Percentiles rank a stretch among this genome's conserved stretches.
Conservation (phyloP, 805 yeast genomes). For the Yamadazyma ubonensis region DNA sequence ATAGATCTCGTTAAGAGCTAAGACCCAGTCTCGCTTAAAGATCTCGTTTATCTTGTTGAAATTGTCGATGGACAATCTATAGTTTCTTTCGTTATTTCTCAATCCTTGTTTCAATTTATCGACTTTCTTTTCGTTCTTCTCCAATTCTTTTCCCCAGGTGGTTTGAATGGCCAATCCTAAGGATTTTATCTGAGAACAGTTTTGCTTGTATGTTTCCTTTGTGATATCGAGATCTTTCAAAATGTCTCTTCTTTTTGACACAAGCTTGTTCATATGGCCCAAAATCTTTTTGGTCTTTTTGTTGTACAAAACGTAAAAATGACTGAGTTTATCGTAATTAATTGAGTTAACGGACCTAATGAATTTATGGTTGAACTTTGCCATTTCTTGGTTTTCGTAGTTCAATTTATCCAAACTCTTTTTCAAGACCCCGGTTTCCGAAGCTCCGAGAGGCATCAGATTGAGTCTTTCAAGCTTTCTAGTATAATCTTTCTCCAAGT, state of each 20-base stretch:
- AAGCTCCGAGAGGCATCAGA: slow-evolving; percentile 46
- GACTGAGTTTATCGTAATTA: slow-evolving; percentile 48
- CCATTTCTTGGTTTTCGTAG: slow-evolving; percentile 58
- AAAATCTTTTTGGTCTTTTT: slow-evolving; percentile 59
- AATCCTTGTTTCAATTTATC: slow-evolving; percentile 46
- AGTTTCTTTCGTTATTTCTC: slow-evolving; percentile 49
- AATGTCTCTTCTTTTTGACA: slow-evolving; percentile 43
- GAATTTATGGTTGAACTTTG: slow-evolving; percentile 55
- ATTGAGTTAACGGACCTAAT: slow-evolving; percentile 49
- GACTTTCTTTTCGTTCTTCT: slow-evolving; percentile 55
- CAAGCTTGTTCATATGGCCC: slow-evolving; percentile 53
- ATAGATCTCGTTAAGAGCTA: slow-evolving; percentile 61
- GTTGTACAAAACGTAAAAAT: slow-evolving; percentile 51
- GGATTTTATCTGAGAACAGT: slow-evolving; percentile 58
- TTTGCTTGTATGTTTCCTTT: slow-evolving; percentile 53
- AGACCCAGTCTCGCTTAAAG: slow-evolving; percentile 74
- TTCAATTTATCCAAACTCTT: slow-evolving; percentile 58
- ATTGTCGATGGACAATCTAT: slow-evolving; percentile 52
- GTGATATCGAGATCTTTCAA: slow-evolving; percentile 35
- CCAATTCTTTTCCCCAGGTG: slow-evolving; percentile 72
- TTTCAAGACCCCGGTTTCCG: slow-evolving; percentile 59
- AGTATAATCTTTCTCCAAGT: slow-evolving; percentile 73
- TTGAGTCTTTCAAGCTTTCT: slow-evolving; percentile 53
- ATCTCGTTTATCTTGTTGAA: slow-evolving; percentile 56
- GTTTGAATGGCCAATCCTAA: slow-evolving; percentile 61